Evolutionary conservation across 352 stramenopile species (phyloP), one percentile per base, ranked within the genome.

Genomic region (Phytopythium ostracodes): DNA sequence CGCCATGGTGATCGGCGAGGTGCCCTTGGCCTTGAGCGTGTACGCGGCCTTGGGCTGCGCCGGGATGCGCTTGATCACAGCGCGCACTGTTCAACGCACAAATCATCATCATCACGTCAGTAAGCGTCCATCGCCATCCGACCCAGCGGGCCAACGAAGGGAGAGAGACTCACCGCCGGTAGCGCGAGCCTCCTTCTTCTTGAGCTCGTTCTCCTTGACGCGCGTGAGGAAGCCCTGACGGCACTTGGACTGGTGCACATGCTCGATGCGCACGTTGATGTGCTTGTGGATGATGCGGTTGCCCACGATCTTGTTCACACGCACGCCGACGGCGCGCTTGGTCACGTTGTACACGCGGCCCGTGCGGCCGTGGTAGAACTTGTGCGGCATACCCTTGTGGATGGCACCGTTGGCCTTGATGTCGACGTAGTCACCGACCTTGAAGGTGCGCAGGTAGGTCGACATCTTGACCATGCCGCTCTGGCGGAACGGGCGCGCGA

Each of bases 361-460:
- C 38, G 98, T 99, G 66, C 97, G 94, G 73, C 98, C 98, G 85
- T 99, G 98, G 92, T 99, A 99, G 87, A 96, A 97, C 93, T 99
- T 99, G 96, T 99, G 97, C 51, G 98, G 98, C 98, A 99, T 99
- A 85, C 98, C 98, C 92, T 99, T 99, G 86, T 99, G 98, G 71
- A 99, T 92, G 67, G 96, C 96, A 64, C 93, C 96, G 88, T 99
- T 98, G 63, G 96, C 97, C 81, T 99, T 99, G 84, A 99, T 99
- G 81, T 99, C 98, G n/a, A 99, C 98, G 85, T 99, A 99, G 88
- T 99, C 98, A 58, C 97, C 98, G 60, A 99, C 94, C 93, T 99
- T 99, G 84, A 99, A 99, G 50, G 88, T 98, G 70, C 96, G 92
- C 72, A 99, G 76, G 87, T 99, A 99, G 77, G 97, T 98, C 65